Conservation (phyloP, 2,329 filamentous ascomycete genomes). For the Parafenestella ontariensis region DNA sequence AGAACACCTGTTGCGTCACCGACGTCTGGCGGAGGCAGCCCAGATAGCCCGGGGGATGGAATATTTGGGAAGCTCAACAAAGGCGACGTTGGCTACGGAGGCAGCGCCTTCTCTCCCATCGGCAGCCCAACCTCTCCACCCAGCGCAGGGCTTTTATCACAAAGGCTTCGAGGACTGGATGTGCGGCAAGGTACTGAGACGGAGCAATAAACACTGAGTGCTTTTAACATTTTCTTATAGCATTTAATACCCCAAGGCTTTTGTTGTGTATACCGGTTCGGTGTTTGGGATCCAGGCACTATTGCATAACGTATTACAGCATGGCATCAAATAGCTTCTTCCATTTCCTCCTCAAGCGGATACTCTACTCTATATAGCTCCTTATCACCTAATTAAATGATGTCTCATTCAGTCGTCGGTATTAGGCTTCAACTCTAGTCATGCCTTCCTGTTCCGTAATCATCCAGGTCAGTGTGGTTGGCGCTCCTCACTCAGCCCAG, state of each 20-base stretch:
- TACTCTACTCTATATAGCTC: neutral
- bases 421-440: neutral
- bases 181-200: conserved; percentile 45
- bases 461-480: too few relatives aligned
- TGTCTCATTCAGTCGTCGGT: neutral
- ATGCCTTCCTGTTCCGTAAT: neutral
- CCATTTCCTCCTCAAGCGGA: neutral
- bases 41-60: conserved; percentile 17
- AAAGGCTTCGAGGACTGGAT: conserved; percentile 69
- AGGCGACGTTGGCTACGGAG: conserved; percentile 61
- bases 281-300: neutral
- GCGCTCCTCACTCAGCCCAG: too few relatives aligned
- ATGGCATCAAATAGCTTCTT: neutral
- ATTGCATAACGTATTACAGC: neutral
- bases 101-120: conserved; percentile 42
- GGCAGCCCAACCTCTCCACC: conserved; percentile 61
- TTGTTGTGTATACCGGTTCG: neutral
- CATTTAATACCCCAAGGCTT: neutral
- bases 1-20: conserved; percentile 30
- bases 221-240: neutral
- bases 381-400: neutral
- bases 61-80: conserved; percentile 73
- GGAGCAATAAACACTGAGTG: neutral
- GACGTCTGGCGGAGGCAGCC: conserved; percentile 22
- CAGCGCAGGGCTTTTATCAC: conserved; percentile 74